Evolutionary conservation across 306 rosid species (phyloP).

Genomic region (Dalbergia oliveri): DNA sequence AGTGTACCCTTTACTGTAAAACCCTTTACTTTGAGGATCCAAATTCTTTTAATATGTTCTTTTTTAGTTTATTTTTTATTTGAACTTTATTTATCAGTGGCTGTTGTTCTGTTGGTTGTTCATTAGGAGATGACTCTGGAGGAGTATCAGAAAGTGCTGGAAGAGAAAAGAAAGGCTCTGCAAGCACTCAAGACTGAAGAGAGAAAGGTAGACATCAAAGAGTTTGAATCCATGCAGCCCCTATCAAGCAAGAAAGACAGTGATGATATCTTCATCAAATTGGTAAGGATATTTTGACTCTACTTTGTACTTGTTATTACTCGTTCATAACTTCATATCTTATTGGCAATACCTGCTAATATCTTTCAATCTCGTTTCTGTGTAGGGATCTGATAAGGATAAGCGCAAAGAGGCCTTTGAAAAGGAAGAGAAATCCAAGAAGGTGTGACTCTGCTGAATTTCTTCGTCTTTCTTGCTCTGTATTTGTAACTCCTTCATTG

Average conservation of each 20-base stretch:
- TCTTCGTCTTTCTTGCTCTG: not conserved
- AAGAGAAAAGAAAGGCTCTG: conserved; percentile 89
- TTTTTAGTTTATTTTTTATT: not conserved
- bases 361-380: not conserved
- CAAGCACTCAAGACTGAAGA: conserved; percentile 69
- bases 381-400: conserved; percentile 92
- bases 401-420: conserved; percentile 84
- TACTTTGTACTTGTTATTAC: not conserved
- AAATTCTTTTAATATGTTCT: not conserved
- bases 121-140: conserved; percentile 93
- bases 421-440: conserved; percentile 90
- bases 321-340: not conserved
- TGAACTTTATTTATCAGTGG: not conserved
- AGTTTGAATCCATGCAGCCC: conserved; percentile 81
- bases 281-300: conserved; percentile 57
- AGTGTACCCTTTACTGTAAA: too few relatives aligned
- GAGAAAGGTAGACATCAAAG: conserved; percentile 85
- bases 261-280: conserved; percentile 78
- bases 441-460: conserved; percentile 55
- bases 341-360: not conserved
- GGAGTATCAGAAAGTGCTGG: conserved; percentile 87
- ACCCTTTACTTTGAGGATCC: too few relatives aligned
- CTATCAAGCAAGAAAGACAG: conserved; percentile 81
- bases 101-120: not conserved
- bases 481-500: not conserved